phyloP scores from a whole-genome alignment of 2,329 filamentous ascomycete genomes.

The Xylaria sp. region DNA sequence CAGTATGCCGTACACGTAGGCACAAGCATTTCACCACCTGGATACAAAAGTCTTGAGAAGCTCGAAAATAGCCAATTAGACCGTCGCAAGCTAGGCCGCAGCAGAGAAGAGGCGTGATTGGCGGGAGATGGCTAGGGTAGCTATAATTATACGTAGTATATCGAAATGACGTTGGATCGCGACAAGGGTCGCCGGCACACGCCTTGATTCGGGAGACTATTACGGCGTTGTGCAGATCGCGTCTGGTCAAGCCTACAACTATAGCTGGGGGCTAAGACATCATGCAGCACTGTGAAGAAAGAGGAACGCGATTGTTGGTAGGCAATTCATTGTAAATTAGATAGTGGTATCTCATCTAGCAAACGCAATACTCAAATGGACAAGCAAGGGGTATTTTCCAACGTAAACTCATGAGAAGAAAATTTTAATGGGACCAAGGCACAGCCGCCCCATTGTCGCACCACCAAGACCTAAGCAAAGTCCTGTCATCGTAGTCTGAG shows the following conservation, averaged over 20 bases:
- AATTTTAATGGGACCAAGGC: conserved; percentile 23
- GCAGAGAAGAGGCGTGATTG: conserved; percentile 13
- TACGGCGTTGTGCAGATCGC: conserved; percentile 28
- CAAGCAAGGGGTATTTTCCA: conserved; percentile 25
- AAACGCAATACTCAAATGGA: conserved; percentile 15
- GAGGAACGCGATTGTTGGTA: background rate
- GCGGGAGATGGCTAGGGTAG: conserved; percentile 7
- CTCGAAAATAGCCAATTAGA: conserved; percentile 9
- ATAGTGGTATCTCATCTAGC: conserved; percentile 31
- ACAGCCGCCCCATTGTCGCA: conserved; percentile 27
- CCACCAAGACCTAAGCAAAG: conserved; percentile 29
- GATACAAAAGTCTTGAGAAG: background rate
- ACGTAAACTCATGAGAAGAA: conserved; percentile 30
- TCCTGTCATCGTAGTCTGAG: conserved; percentile 11
- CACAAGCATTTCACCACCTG: background rate
- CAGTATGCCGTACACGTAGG: background rate
- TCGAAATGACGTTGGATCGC: conserved; percentile 28
- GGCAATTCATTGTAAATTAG: conserved; percentile 16
- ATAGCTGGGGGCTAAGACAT: conserved; percentile 11
- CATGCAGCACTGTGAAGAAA: conserved; percentile 6
- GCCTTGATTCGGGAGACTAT: conserved; percentile 24
- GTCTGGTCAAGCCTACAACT: conserved; percentile 8
- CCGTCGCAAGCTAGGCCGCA: background rate
- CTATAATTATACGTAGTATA: conserved; percentile 23
- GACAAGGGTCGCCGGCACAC: conserved; percentile 21